Evolutionary conservation across 768 basidiomycete species (phyloP).

Genomic region (Pilatotrama ljubarskyi): DNA sequence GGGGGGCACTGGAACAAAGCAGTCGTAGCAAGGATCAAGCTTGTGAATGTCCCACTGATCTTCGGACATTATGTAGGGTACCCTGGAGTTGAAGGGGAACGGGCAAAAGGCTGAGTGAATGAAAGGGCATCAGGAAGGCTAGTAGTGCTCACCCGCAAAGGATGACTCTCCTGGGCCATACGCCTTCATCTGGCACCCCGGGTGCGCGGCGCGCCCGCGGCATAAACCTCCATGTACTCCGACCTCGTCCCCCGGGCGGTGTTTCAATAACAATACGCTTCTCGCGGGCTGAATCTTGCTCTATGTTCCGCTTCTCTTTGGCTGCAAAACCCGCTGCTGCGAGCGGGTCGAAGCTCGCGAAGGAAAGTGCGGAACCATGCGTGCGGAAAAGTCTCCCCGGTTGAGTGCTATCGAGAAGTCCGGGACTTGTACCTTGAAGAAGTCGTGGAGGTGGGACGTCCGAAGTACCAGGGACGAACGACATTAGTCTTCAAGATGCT

Average conservation of each 20-base stretch:
- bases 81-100: too few species aligned
- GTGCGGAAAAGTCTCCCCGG: constrained; percentile 58
- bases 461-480: constrained; percentile 15
- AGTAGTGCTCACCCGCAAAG: constrained; percentile 61
- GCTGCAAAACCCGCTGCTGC: constrained; percentile 49
- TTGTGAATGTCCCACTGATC: constrained; percentile 90
- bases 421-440: constrained; percentile 53
- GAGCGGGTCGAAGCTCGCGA: constrained; percentile 73
- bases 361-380: constrained; percentile 56
- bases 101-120: too few species aligned
- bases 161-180: constrained; percentile 66
- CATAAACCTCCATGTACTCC: constrained; percentile 73
- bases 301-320: constrained; percentile 42
- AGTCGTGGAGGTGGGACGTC: constrained; percentile 2
- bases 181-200: constrained; percentile 63
- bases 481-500: too few species aligned
- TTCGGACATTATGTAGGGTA: constrained; percentile 54
- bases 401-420: constrained; percentile 65
- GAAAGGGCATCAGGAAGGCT: constrained; percentile 3
- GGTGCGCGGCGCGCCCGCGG: constrained; percentile 63
- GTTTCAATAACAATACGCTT: constrained; percentile 78
- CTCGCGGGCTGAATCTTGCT: constrained; percentile 50
- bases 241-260: constrained; percentile 43
- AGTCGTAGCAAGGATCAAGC: constrained; percentile 73
- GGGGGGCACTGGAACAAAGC: constrained; percentile 44